Evolutionary conservation across 1,284 basidiomycete genomes (phyloP).

Genomic region (Tylopilus sp.): DNA sequence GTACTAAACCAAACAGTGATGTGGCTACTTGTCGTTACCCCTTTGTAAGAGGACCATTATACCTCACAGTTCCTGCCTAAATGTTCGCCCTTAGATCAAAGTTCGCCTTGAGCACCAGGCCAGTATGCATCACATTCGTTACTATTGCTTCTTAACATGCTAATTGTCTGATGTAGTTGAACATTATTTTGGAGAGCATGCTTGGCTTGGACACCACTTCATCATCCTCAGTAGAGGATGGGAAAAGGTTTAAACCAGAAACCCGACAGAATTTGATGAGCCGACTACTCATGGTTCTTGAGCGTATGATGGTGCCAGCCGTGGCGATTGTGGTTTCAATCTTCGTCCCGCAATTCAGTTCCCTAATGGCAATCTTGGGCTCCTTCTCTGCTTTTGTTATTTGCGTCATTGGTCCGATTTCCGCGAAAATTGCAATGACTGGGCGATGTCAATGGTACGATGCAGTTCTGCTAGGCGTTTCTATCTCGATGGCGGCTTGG

Average conservation of each 20-base stretch:
- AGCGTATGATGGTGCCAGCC: constrained; percentile 58
- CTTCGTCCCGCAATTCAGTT: constrained; percentile 78
- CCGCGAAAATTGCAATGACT: constrained; percentile 56
- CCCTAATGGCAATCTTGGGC: constrained; percentile 88
- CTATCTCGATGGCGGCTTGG: constrained; percentile 66
- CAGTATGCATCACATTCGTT: constrained; percentile 47
- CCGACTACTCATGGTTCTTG: constrained; percentile 46
- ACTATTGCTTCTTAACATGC: background rate
- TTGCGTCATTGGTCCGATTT: constrained; percentile 76
- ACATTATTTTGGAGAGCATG: constrained; percentile 72
- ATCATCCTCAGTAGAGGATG: constrained; percentile 39
- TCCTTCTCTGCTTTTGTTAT: constrained; percentile 83
- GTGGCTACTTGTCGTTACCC: constrained; percentile 88
- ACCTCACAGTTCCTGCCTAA: constrained; percentile 8
- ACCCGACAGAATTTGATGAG: constrained; percentile 32
- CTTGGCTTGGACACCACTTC: constrained; percentile 56
- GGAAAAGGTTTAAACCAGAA: constrained; percentile 19
- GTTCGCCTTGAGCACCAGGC: constrained; percentile 81
- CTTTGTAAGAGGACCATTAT: constrained; percentile 47
- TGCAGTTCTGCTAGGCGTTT: constrained; percentile 50
- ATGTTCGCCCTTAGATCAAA: constrained; percentile 55
- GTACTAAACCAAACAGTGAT: constrained; percentile 73
- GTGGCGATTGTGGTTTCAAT: constrained; percentile 69
- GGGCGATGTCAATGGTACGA: constrained; percentile 50
- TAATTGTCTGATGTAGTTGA: constrained; percentile 48